Evolutionary conservation across 371 early-diverging fungal species (phyloP).

Genomic region (Entomophthora muscae): DNA sequence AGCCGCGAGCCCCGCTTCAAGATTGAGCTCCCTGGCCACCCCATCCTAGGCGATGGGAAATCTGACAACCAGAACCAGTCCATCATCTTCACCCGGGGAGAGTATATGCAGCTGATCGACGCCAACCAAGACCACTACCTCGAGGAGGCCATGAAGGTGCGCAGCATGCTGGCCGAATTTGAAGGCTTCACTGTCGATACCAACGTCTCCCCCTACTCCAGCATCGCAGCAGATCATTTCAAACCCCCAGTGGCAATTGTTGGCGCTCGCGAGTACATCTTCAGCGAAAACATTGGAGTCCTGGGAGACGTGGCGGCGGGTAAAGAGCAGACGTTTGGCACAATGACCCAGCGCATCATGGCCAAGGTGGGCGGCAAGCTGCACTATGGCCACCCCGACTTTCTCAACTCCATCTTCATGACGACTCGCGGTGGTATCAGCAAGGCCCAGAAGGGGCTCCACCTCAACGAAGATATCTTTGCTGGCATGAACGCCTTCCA

Average conservation of each 20-base stretch:
- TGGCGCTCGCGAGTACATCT: no score
- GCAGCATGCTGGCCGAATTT: constrained; percentile 73
- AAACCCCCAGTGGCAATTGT: constrained; percentile 71
- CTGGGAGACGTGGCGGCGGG: constrained; percentile 80
- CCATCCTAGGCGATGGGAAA: constrained; percentile 81
- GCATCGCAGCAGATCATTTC: neutral
- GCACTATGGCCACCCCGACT: constrained; percentile 86
- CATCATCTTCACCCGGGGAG: constrained; percentile 70
- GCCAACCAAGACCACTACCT: constrained; percentile 87
- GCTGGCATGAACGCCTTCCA: constrained; percentile 79
- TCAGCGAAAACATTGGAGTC: constrained; percentile 67
- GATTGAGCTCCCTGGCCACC: constrained; percentile 68
- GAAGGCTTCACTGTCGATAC: constrained; percentile 42
- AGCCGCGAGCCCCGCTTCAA: constrained; percentile 51
- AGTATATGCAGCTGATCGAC: constrained; percentile 66
- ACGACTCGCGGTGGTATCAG: constrained; percentile 73
- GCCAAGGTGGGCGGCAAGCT: constrained; percentile 67
- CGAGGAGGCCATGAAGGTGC: constrained; percentile 72
- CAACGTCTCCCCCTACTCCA: constrained; percentile 5
- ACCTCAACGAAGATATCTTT: no score
- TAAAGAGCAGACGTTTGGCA: no score
- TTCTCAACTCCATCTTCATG: constrained; percentile 76
- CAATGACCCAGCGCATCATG: constrained; percentile 70
- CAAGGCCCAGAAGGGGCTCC: no score
- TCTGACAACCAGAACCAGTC: constrained; percentile 81